These are phyloP conservation scores for Pleurotus djamor DNA, from an alignment of 768 basidiomycete genomes.

Conservation along the genomic window DNA sequence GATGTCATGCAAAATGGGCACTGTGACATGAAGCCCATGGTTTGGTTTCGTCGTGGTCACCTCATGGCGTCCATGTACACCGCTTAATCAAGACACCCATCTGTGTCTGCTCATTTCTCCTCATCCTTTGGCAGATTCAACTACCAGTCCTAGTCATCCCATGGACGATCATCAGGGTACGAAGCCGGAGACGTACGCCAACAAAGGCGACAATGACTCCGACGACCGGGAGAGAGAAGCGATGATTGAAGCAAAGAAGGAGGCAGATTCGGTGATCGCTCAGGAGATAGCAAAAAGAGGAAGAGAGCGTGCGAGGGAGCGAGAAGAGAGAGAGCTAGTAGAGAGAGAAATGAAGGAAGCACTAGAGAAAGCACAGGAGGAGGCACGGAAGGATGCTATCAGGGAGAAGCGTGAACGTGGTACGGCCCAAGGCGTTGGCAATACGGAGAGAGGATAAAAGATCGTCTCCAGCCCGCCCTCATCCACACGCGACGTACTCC, in stretches of 20 bases:
- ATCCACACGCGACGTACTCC: slow-evolving; percentile 23
- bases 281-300: slow-evolving; percentile 21
- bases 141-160: neutral
- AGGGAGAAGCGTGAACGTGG: no score
- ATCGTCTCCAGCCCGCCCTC: no score
- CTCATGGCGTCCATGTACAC: slow-evolving; percentile 27
- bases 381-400: no score
- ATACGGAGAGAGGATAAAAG: no score
- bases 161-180: slow-evolving; percentile 36
- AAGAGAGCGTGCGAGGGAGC: neutral
- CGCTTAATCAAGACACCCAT: slow-evolving; percentile 17
- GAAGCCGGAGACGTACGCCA: slow-evolving; percentile 59
- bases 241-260: no score
- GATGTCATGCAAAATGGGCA: no score
- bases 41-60: slow-evolving; percentile 26
- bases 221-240: slow-evolving; percentile 29
- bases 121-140: slow-evolving; percentile 26
- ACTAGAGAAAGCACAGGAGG: no score
- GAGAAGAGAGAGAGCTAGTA: slow-evolving; percentile 9
- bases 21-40: slow-evolving; percentile 49
- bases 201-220: slow-evolving; percentile 50
- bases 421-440: no score
- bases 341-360: no score
- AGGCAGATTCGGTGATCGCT: no score
- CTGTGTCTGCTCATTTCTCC: slow-evolving; percentile 14